Evolutionary conservation across 2,329 filamentous ascomycete genomes (phyloP), one percentile per base, ranked within the genome.

Genomic region (Fusarium keratoplasticum): DNA sequence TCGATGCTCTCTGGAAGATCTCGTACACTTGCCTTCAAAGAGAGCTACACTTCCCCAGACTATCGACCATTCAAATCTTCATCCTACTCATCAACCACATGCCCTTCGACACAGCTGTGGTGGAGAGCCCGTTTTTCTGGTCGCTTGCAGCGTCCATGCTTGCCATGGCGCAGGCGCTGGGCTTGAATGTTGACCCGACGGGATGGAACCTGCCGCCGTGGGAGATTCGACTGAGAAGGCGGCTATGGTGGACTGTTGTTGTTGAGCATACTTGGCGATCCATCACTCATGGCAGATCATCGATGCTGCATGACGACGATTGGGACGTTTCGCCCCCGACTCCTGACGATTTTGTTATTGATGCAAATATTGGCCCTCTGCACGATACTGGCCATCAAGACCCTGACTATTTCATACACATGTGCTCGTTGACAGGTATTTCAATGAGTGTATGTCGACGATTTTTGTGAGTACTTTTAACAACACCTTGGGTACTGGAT

Each of bases 191-290:
- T 20, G 71, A 75, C 13, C 71, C 69, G 7, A 55, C 18, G 5
- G 50, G 47, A n/a, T 75, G 73, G 71, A 74, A 70, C 18, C 27
- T 75, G 1, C 71, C 73, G 3, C 10, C 54, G 8, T 66, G 64
- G 54, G 73, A 75, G 25, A 60, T 69, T 20, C 61, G 69, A 16
- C 47, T 75, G 29, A 64, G 73, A 2, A 67, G 73, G 42, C 33
- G 73, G 42, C 44, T 75, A 14, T 75, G 73, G 73, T 75, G 73
- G 71, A 40, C 70, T 9, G 71, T 74, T 6, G 64, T 72, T 4
- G 64, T 67, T 25, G 73, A 75, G 40, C 62, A 74, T 27, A 72
- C 61, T 42, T 75, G 73, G 73, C 73, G 73, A 8, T 59, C 73
- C 5, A 58, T 75, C 35, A 75, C 71, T 16, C 73, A 75, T 29